Percentiles rank a stretch among this genome's conserved stretches.
phyloP scores from a whole-genome alignment of 352 stramenopile genomes.

The Globisporangium acanthophoron region DNA sequence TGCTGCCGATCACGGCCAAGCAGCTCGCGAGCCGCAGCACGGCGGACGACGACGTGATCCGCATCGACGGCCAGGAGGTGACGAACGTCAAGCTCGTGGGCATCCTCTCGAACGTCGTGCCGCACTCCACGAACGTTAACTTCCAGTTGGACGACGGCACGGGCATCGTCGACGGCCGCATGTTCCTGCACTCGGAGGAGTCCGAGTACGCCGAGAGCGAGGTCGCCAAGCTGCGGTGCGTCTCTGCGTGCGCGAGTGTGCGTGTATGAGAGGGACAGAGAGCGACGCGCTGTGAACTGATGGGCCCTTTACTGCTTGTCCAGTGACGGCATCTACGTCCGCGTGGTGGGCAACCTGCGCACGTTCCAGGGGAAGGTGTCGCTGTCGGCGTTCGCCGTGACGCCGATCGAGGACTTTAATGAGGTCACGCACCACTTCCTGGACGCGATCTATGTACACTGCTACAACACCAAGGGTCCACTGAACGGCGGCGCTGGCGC shows the following conservation, averaged over 20 bases:
- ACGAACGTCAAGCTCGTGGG: slow-evolving; percentile 88
- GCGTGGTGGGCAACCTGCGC: slow-evolving; percentile 88
- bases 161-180: slow-evolving; percentile 87
- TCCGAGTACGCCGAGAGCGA: slow-evolving; percentile 62
- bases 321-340: slow-evolving; percentile 86
- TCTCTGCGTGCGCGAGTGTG: slow-evolving; percentile 1
- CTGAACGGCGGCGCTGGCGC: slow-evolving; percentile 26
- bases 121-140: slow-evolving; percentile 88
- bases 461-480: slow-evolving; percentile 74
- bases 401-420: slow-evolving; percentile 87
- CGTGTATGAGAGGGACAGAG: neutral
- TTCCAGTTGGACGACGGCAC: slow-evolving; percentile 95
- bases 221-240: slow-evolving; percentile 42
- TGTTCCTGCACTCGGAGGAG: slow-evolving; percentile 88
- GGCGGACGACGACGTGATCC: slow-evolving; percentile 59
- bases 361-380: slow-evolving; percentile 88
- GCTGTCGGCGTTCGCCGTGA: slow-evolving; percentile 86
- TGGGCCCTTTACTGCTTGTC: neutral
- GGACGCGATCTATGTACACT: slow-evolving; percentile 90
- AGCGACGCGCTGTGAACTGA: neutral
- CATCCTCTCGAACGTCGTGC: slow-evolving; percentile 68
- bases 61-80: slow-evolving; percentile 88
- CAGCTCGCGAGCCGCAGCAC: slow-evolving; percentile 63
- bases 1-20: slow-evolving; percentile 90
- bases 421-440: slow-evolving; percentile 96